A percentile compares a stretch with the other conserved stretches of the same genome.
Evolutionary conservation across 768 basidiomycete species (phyloP).

Genomic region (Boletus barrowsii): DNA sequence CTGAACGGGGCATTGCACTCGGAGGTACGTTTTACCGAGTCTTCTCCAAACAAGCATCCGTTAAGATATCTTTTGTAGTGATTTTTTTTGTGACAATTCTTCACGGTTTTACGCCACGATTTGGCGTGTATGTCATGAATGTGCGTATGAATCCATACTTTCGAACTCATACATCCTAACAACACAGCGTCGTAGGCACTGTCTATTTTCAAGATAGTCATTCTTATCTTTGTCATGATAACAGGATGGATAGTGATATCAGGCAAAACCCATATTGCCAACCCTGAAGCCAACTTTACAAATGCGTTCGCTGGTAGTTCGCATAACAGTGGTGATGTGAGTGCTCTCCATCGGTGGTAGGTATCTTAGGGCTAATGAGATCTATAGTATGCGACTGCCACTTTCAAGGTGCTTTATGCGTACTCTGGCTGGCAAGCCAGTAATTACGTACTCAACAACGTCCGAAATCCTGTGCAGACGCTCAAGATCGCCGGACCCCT

Average conservation of each 20-base stretch:
- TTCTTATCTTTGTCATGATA: slow-evolving; percentile 53
- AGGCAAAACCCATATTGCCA: slow-evolving; percentile 51
- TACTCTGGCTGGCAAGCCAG: slow-evolving; percentile 54
- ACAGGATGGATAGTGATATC: slow-evolving; percentile 61
- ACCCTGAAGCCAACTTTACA: slow-evolving; percentile 57
- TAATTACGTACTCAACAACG: slow-evolving; percentile 46
- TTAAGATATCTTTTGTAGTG: slow-evolving; percentile 29
- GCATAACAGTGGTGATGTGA: slow-evolving; percentile 47
- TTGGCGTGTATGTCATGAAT: slow-evolving; percentile 55
- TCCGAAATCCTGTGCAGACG: slow-evolving; percentile 56
- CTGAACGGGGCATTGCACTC: slow-evolving; percentile 58
- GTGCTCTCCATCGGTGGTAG: neutral
- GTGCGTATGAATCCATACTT: slow-evolving; percentile 25
- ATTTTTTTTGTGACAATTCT: slow-evolving; percentile 49
- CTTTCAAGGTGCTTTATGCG: slow-evolving; percentile 52
- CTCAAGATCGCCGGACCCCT: slow-evolving; percentile 61
- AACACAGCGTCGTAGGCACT: slow-evolving; percentile 29
- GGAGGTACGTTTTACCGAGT: slow-evolving; percentile 37
- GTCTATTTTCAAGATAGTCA: slow-evolving; percentile 51
- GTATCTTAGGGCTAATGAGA: neutral
- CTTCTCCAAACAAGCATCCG: neutral
- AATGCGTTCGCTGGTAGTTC: slow-evolving; percentile 57
- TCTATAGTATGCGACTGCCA: slow-evolving; percentile 56
- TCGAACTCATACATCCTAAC: slow-evolving; percentile 10
- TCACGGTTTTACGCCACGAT: slow-evolving; percentile 49